Evolutionary conservation across 441 rosid species (phyloP).

Genomic region (Populus tomentosa): DNA sequence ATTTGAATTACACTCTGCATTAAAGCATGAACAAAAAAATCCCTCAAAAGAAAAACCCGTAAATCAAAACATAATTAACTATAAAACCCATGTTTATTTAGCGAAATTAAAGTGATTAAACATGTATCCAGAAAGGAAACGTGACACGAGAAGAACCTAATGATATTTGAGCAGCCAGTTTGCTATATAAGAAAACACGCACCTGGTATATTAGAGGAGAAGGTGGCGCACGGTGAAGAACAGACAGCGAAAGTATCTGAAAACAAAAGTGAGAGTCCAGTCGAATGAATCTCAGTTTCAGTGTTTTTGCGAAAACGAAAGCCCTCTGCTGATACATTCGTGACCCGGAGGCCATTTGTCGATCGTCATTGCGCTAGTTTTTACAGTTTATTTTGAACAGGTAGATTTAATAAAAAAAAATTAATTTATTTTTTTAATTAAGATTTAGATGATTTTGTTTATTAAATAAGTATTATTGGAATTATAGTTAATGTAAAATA

Average conservation of each 20-base stretch:
- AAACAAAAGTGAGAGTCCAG: too few species aligned
- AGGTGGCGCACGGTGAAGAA: neutral
- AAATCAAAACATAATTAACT: neutral
- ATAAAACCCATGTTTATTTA: neutral
- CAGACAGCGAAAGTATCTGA: neutral
- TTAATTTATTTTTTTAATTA: too few species aligned
- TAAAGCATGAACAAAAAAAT: neutral
- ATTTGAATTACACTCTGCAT: neutral
- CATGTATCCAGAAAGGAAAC: neutral
- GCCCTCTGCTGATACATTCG: too few species aligned
- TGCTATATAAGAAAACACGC: neutral
- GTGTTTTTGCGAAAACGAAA: too few species aligned
- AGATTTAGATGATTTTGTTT: too few species aligned
- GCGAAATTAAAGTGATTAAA: neutral
- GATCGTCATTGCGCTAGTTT: too few species aligned
- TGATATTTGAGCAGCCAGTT: neutral
- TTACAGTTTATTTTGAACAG: too few species aligned
- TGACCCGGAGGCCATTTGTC: too few species aligned
- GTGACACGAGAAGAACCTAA: neutral
- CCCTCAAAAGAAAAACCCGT: neutral
- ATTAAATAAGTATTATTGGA: too few species aligned
- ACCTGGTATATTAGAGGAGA: neutral
- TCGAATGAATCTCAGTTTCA: neutral
- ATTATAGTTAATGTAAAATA: too few species aligned
- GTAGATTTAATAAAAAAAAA: too few species aligned